Evolutionary conservation across 2,329 filamentous ascomycete species (phyloP), one percentile per base, ranked within the genome.

Genomic region (Podosphaera fusca): DNA sequence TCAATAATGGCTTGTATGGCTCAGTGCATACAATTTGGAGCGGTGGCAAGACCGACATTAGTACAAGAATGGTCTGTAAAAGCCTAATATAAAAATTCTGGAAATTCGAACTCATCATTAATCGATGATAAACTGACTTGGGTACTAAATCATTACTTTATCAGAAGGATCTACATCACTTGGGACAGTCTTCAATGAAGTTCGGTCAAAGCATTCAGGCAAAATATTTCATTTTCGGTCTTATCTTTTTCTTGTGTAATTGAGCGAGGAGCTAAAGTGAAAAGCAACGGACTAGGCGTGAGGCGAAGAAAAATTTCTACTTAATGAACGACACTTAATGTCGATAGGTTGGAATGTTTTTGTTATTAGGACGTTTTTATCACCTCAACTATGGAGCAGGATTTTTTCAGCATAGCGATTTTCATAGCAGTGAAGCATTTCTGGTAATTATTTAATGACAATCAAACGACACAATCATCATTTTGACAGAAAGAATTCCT

Each of bases 1-100:
- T 61, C 59, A 4, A 62, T 61, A 42, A 57, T 58, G 55, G 61
- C 58, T 14, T 62, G 61, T 56, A 61, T 61, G 58, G 60, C 61
- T 9, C 55, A 59, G 3, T 59, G 55, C 29, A 58, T 58, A n/a
- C 53, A 59, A 29, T 59, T 58, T 52, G 59, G 60, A 31, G 61
- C 59, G 36, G 57, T 58, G 7, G 56, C 58, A 30, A 47, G 50
- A 10, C 61, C 59, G 10, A 60, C 59, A 3, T 50, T 58, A 33
- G 61, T 60, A 30, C 58, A 59, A 36, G 59, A 61, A 55, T 58
- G 60, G 59, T 53, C 51, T 9, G 29, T 53, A 31, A 53, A 53
- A 38, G 34, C 30, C 4, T 53, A 34, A 53, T 14, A 21, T 21
- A 38, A 38, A 29, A 50, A 14, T 7, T 14, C 21, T 21, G 21